Conservation (phyloP, 129 eudicot species). For the Flaveria trinervia region DNA sequence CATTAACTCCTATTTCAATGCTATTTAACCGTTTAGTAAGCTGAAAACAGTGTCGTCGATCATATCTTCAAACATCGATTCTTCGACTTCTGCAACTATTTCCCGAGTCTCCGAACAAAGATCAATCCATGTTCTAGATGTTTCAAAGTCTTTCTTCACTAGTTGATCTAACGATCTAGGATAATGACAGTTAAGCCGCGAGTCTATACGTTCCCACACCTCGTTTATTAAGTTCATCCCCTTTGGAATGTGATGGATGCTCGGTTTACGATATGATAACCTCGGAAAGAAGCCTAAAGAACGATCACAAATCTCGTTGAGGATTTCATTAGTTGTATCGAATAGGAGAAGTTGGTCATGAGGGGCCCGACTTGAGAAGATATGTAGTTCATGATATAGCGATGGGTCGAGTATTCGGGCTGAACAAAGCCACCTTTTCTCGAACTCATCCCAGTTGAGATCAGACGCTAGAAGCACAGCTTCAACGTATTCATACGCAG, state of each 20-base stretch:
- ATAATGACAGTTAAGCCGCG: slow-evolving; percentile 37
- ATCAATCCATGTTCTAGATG: slow-evolving; percentile 54
- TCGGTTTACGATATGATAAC: slow-evolving; percentile 35
- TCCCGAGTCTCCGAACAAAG: slow-evolving; percentile 45
- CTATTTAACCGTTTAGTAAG: slow-evolving; percentile 28
- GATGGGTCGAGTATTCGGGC: slow-evolving; percentile 64
- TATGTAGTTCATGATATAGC: slow-evolving; percentile 70
- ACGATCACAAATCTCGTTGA: slow-evolving; percentile 57
- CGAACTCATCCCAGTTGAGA: slow-evolving; percentile 42
- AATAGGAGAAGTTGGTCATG: slow-evolving; percentile 77
- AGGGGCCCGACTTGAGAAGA: slow-evolving; percentile 60
- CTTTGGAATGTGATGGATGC: slow-evolving; percentile 36
- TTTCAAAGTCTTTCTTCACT: slow-evolving; percentile 52
- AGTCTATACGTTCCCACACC: slow-evolving; percentile 73
- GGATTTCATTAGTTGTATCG: slow-evolving; percentile 65
- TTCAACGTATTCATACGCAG: slow-evolving; percentile 36
- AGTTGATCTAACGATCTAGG: slow-evolving; percentile 66
- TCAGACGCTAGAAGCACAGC: slow-evolving; percentile 42
- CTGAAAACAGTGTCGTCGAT: slow-evolving; percentile 56
- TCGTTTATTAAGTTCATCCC: slow-evolving; percentile 68
- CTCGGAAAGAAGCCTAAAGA: slow-evolving; percentile 46
- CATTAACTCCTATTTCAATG: neutral
- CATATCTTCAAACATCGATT: slow-evolving; percentile 61
- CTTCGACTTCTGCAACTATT: slow-evolving; percentile 54
- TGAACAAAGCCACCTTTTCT: slow-evolving; percentile 37